A percentile compares a stretch with the other conserved stretches of the same genome.
Evolutionary conservation across 345 rosid genomes (phyloP).

Genomic region (Melaleuca quinquenervia): DNA sequence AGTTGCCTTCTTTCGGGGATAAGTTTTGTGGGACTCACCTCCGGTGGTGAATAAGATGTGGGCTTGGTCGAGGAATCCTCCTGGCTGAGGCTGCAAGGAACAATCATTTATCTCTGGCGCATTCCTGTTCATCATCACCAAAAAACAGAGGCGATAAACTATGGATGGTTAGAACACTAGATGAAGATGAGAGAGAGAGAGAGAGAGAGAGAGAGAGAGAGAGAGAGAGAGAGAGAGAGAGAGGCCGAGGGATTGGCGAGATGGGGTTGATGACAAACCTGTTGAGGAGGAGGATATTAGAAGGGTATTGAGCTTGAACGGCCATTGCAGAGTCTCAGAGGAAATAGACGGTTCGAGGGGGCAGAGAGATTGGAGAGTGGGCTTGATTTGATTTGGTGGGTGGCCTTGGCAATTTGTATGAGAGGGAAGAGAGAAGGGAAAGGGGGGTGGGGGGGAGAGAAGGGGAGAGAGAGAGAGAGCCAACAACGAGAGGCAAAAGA

Average conservation of each 20-base stretch:
- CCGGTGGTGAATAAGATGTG: conserved; percentile 28
- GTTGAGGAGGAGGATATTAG: conserved; percentile 28
- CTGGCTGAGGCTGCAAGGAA: conserved; percentile 23
- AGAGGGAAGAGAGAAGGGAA: not conserved
- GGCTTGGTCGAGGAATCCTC: conserved; percentile 29
- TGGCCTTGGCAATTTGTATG: not conserved
- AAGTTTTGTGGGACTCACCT: conserved; percentile 5
- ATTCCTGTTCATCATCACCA: conserved; percentile 7
- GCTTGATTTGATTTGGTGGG: not conserved
- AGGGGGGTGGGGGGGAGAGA: not conserved
- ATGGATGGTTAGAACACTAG: not conserved
- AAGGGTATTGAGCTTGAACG: conserved; percentile 37
- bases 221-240: not conserved
- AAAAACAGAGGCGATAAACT: not conserved
- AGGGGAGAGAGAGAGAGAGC: not conserved
- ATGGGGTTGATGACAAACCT: conserved; percentile 9
- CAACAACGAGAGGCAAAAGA: conserved; percentile 11
- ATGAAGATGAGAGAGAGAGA: not conserved
- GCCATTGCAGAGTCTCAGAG: conserved; percentile 17
- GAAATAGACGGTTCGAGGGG: not conserved
- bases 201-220: not conserved
- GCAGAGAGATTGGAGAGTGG: not conserved
- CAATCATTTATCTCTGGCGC: conserved; percentile 19
- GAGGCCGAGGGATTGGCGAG: not conserved
- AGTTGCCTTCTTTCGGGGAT: not conserved